Evolutionary conservation across 352 stramenopile genomes (phyloP).

Genomic region (Pythium periplocum): DNA sequence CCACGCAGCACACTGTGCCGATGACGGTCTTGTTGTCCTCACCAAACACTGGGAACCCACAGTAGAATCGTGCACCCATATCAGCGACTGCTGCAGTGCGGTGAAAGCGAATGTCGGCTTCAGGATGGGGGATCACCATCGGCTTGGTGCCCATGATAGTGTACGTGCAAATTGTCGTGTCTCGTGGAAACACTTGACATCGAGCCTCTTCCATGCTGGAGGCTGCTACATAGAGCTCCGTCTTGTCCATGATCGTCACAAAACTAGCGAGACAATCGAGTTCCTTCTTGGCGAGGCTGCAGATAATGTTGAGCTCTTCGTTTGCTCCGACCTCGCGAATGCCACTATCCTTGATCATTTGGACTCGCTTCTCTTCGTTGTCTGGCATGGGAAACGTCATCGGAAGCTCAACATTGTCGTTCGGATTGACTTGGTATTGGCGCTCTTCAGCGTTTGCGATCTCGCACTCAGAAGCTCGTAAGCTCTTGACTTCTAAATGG

Average conservation of each 20-base stretch:
- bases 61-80: slow-evolving; percentile 56
- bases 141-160: slow-evolving; percentile 54
- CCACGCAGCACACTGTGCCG: slow-evolving; percentile 55
- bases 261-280: slow-evolving; percentile 46
- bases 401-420: slow-evolving; percentile 24
- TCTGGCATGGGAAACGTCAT: slow-evolving; percentile 18
- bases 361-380: slow-evolving; percentile 42
- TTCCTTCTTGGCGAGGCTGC: slow-evolving; percentile 46
- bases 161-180: slow-evolving; percentile 50
- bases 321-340: slow-evolving; percentile 30
- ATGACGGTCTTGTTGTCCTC: slow-evolving; percentile 36
- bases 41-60: slow-evolving; percentile 47
- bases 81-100: slow-evolving; percentile 14
- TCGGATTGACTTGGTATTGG: slow-evolving; percentile 28
- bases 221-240: slow-evolving; percentile 39
- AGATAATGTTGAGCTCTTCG: slow-evolving; percentile 66
- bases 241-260: slow-evolving; percentile 49
- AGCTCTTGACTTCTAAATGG: too few relatives aligned
- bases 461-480: neutral
- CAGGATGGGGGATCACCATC: slow-evolving; percentile 46
- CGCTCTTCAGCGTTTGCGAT: neutral
- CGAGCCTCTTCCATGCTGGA: slow-evolving; percentile 29
- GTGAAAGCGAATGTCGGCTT: slow-evolving; percentile 58
- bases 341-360: slow-evolving; percentile 32
- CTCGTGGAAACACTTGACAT: slow-evolving; percentile 29